A percentile compares a stretch with the other conserved stretches of the same genome.
Evolutionary conservation across 2,329 filamentous ascomycete species (phyloP).

Genomic region (Fusarium sp.): DNA sequence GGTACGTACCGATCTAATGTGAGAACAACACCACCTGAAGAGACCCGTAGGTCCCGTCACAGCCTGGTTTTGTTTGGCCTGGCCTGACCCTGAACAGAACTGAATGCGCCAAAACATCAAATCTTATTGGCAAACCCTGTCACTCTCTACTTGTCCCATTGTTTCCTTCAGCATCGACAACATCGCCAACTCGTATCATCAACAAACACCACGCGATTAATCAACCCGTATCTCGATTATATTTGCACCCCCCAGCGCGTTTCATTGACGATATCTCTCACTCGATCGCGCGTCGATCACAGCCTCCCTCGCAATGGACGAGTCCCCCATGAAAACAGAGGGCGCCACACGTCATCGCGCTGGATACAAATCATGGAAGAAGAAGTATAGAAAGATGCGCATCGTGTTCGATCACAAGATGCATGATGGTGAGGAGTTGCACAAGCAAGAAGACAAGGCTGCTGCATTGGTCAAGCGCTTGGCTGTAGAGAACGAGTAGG

Average conservation of each 20-base stretch:
- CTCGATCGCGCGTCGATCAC: constrained; percentile 10
- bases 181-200: constrained; percentile 25
- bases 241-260: constrained; percentile 6
- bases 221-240: background rate
- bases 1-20: constrained; percentile 28
- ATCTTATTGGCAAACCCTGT: constrained; percentile 20
- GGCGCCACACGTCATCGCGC: constrained; percentile 55
- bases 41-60: background rate
- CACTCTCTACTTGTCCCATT: constrained; percentile 19
- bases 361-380: constrained; percentile 79
- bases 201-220: constrained; percentile 14
- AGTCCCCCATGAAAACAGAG: constrained; percentile 54
- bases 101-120: constrained; percentile 24
- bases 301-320: constrained; percentile 44
- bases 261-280: background rate
- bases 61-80: background rate
- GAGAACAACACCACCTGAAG: constrained; percentile 32
- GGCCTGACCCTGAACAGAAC: constrained; percentile 1
- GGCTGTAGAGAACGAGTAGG: constrained; percentile 92
- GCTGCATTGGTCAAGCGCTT: constrained; percentile 83
- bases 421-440: constrained; percentile 83
- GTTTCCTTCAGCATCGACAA: constrained; percentile 11
- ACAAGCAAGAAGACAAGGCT: constrained; percentile 83
- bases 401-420: constrained; percentile 80
- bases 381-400: constrained; percentile 96